Conservation (phyloP, 2,329 filamentous ascomycete genomes). For the Aspergillus pseudoviridinutans region DNA sequence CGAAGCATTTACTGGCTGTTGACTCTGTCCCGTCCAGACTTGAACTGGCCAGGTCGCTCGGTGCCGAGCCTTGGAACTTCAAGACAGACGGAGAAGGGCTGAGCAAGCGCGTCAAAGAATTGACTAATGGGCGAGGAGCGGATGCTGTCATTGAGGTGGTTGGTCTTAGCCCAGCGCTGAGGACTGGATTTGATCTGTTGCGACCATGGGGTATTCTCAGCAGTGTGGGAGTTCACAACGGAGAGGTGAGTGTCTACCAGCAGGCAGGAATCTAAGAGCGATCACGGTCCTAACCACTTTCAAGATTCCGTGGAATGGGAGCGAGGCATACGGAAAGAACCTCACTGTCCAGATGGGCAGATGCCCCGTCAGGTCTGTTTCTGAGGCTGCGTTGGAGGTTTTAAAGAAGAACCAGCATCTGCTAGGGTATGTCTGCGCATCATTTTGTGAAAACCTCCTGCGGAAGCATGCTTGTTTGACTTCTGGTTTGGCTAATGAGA, state of each 20-base stretch:
- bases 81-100: conserved; percentile 61
- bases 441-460: background rate
- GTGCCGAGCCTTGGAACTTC: conserved; percentile 82
- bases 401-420: conserved; percentile 64
- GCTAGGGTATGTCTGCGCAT: conserved; percentile 53
- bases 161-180: conserved; percentile 64
- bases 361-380: conserved; percentile 69
- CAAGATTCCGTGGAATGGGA: conserved; percentile 63
- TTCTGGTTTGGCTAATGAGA: background rate
- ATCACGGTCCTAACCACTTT: conserved; percentile 16
- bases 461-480: background rate
- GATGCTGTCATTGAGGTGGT: conserved; percentile 82
- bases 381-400: conserved; percentile 60
- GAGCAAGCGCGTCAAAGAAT: conserved; percentile 65
- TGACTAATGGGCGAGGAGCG: conserved; percentile 75
- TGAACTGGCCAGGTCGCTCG: conserved; percentile 66
- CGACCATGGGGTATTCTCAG: conserved; percentile 70
- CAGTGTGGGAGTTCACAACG: conserved; percentile 73
- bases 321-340: conserved; percentile 65
- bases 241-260: conserved; percentile 50
- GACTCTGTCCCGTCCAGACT: conserved; percentile 74
- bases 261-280: background rate
- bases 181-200: conserved; percentile 66
- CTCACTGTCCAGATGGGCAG: conserved; percentile 70
- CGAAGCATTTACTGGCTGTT: conserved; percentile 72